These are phyloP conservation scores for Condylostoma magnum DNA, from an alignment of 169 alveolate genomes.

Conservation along the genomic window DNA sequence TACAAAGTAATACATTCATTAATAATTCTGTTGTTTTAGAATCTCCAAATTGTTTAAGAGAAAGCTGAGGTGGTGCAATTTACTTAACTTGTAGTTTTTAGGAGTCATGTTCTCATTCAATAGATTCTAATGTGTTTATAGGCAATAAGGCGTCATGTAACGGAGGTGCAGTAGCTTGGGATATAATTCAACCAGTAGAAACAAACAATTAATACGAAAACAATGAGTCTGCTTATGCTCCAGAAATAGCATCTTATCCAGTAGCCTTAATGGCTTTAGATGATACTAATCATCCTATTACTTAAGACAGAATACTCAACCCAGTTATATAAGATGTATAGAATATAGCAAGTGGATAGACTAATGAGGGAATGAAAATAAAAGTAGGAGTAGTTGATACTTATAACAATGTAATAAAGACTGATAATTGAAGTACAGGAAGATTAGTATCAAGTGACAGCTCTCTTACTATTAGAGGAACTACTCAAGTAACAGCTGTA, in stretches of 20 bases:
- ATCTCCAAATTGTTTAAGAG: too few relatives aligned
- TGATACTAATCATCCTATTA: too few relatives aligned
- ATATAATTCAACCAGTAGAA: not conserved
- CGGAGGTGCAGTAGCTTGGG: slow-evolving; percentile 24
- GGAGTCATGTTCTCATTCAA: too few relatives aligned
- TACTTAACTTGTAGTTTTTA: too few relatives aligned
- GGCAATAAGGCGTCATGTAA: not conserved
- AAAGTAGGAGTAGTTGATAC: not conserved
- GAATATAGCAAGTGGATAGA: not conserved
- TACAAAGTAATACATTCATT: too few relatives aligned
- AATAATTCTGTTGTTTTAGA: too few relatives aligned
- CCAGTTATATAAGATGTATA: not conserved
- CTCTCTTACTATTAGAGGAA: not conserved
- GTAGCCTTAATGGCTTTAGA: not conserved
- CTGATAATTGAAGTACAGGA: slow-evolving; percentile 1
- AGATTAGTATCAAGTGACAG: not conserved
- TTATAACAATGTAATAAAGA: not conserved
- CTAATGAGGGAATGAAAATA: not conserved
- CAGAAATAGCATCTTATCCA: slow-evolving; percentile 9
- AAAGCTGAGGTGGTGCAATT: too few relatives aligned
- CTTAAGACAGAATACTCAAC: not conserved
- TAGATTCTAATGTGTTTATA: not conserved
- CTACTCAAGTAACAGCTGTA: not conserved
- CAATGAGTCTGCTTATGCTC: slow-evolving; percentile 13
- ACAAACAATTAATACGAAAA: not conserved